Evolutionary conservation across 1,139 yeast species (phyloP).

Genomic region (Geotrichum bryndzae): DNA sequence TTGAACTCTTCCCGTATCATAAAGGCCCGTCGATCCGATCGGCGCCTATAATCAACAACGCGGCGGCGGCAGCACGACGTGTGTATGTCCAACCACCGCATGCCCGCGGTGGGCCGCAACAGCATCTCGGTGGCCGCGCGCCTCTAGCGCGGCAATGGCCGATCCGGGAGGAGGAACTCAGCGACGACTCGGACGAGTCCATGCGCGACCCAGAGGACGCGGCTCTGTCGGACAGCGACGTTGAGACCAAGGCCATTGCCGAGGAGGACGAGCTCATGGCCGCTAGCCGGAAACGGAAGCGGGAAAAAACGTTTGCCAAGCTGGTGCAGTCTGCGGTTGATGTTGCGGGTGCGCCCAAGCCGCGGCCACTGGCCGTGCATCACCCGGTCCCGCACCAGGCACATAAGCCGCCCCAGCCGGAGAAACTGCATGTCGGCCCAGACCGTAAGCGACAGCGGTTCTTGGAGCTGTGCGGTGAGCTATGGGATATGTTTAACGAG

Average conservation of each 20-base stretch:
- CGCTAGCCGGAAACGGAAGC: neutral
- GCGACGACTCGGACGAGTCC: constrained; percentile 24
- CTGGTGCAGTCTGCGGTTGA: neutral
- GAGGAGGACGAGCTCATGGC: constrained; percentile 19
- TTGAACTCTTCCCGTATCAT: constrained; percentile 10
- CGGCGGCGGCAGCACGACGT: constrained; percentile 4
- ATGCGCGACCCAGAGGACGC: constrained; percentile 29
- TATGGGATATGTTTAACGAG: constrained; percentile 7
- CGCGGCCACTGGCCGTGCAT: neutral
- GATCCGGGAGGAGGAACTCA: constrained; percentile 18
- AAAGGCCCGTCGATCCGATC: constrained; percentile 17
- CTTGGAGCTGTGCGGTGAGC: constrained; percentile 4
- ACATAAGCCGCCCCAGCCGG: neutral
- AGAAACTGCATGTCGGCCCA: neutral
- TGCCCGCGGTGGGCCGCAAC: neutral
- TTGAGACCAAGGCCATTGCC: constrained; percentile 18
- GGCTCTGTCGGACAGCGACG: constrained; percentile 23
- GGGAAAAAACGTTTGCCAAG: neutral
- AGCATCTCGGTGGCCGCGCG: neutral
- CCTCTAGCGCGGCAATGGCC: neutral
- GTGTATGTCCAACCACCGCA: neutral
- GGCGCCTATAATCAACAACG: constrained; percentile 15
- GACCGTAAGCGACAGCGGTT: neutral
- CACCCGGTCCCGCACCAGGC: neutral
- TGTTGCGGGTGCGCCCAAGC: neutral